These are phyloP conservation scores for Stagonosporopsis vannaccii DNA, from an alignment of 2,329 filamentous ascomycete species.

Conservation along the genomic window DNA sequence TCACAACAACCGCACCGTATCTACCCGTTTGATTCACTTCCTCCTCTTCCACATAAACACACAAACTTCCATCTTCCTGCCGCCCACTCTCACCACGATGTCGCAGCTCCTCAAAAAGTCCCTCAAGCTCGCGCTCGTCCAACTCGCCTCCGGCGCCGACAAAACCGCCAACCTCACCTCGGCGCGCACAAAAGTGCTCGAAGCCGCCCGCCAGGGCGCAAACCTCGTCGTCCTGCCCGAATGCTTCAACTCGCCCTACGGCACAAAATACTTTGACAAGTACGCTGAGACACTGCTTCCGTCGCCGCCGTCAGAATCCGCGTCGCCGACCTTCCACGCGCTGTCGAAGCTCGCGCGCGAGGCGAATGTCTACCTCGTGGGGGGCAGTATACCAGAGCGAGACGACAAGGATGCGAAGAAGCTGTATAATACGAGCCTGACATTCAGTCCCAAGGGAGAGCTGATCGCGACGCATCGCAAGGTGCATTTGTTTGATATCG, in stretches of 20 bases:
- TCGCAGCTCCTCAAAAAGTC: constrained; percentile 46
- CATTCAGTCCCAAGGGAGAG: constrained; percentile 79
- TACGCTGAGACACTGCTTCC: constrained; percentile 91
- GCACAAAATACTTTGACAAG: constrained; percentile 85
- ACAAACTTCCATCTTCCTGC: background rate
- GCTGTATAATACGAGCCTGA: constrained; percentile 90
- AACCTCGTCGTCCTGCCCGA: constrained; percentile 92
- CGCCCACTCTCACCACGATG: constrained; percentile 22
- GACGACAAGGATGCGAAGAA: constrained; percentile 64
- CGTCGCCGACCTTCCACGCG: constrained; percentile 85
- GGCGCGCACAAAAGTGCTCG: constrained; percentile 81
- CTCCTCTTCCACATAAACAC: background rate
- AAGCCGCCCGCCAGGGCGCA: constrained; percentile 77
- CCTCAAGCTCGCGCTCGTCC: constrained; percentile 49
- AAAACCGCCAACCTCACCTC: constrained; percentile 84
- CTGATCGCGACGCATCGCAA: constrained; percentile 91
- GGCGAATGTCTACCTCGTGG: constrained; percentile 80
- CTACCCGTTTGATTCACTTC: background rate
- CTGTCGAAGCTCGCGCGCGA: constrained; percentile 81
- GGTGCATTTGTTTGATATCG: constrained; percentile 95
- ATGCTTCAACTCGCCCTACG: constrained; percentile 99
- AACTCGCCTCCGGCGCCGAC: constrained; percentile 68
- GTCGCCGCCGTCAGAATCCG: constrained; percentile 71
- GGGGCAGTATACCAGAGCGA: constrained; percentile 90
- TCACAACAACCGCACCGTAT: background rate